Percentiles rank a stretch among this genome's conserved stretches.
Conservation (phyloP, 805 yeast species). For the Kuraishia hungarica region DNA sequence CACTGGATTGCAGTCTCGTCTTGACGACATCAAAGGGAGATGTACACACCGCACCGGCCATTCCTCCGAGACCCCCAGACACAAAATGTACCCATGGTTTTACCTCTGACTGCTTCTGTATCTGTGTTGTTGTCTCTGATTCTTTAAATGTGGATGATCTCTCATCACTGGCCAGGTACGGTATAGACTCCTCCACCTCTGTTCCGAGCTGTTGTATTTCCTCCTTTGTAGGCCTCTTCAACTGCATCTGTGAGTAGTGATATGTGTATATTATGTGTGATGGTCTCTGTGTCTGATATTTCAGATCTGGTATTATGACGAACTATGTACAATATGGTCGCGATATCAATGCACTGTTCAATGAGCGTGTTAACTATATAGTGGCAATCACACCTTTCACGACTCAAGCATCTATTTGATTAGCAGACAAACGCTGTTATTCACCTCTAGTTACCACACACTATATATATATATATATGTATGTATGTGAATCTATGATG, state of each 20-base stretch:
- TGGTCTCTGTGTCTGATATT: neutral
- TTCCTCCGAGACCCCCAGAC: conserved; percentile 94
- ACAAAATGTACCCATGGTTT: conserved; percentile 73
- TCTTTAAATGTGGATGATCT: conserved; percentile 45
- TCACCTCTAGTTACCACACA: too few species aligned
- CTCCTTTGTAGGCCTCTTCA: neutral
- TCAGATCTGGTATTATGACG: too few species aligned
- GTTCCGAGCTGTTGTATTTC: neutral
- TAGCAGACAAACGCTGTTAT: neutral
- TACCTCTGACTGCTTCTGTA: conserved; percentile 13
- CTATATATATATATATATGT: too few species aligned
- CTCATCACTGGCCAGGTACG: conserved; percentile 66
- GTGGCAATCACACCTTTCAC: neutral
- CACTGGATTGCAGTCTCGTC: conserved; percentile 89
- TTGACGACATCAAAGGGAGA: conserved; percentile 96
- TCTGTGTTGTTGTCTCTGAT: conserved; percentile 2
- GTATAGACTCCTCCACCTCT: conserved; percentile 39
- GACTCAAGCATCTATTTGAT: neutral
- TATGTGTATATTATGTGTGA: too few species aligned
- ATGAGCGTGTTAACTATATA: neutral
- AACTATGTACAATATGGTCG: neutral
- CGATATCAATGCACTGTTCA: neutral
- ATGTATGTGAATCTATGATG: too few species aligned
- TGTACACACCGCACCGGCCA: conserved; percentile 93
- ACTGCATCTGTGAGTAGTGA: neutral